Evolutionary conservation across 345 rosid species (phyloP), one percentile per base, ranked within the genome.

Genomic region (Microthlaspi erraticum): DNA sequence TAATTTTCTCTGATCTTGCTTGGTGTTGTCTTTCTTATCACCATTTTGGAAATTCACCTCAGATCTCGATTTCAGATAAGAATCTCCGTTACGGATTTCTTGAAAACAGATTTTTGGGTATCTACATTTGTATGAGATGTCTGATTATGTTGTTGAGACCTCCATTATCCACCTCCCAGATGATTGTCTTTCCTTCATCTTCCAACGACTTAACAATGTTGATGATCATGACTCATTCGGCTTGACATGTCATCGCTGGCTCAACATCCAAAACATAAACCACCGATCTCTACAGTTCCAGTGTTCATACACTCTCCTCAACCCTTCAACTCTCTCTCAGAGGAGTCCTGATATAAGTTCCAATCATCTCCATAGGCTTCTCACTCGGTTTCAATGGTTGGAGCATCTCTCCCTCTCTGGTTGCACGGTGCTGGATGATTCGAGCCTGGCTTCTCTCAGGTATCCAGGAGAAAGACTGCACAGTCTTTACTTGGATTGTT

Each of bases 221-320:
- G 60, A 79, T 9, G 91, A 88, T 62, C 84, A 74, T 31, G 90
- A 84, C 51, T 91, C 96, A 14, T 93, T 91, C 66, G 92, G 96
- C 39, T 71, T 87, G 45, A 85, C 96, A 65, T 88, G 94, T 66
- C 89, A 20, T 57, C 80, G 79, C 39, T 91, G 87, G 87, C 89
- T 89, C 49, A 77, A 79, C 52, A 85, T 93, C 67, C 90, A 77
- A 71, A 91, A 85, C 76, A 58, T 76, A 42, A 64, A 52, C 64
- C 80, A 92, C 2, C 74, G 80, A 33, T 85, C 84, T 31, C 71
- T 91, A 5, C 85, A 83, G 23, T 86, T 89, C 51, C 79, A 78
- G 10, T 85, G 88, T 77, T 88, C 89, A 16, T 71, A 81, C 13
- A 1, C 79, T n/a, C 49, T 72, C 7, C 57, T 77, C 32, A 53